These are phyloP conservation scores for Closterium sp. DNA, from an alignment of 139 green algal genomes.

Conservation along the genomic window DNA sequence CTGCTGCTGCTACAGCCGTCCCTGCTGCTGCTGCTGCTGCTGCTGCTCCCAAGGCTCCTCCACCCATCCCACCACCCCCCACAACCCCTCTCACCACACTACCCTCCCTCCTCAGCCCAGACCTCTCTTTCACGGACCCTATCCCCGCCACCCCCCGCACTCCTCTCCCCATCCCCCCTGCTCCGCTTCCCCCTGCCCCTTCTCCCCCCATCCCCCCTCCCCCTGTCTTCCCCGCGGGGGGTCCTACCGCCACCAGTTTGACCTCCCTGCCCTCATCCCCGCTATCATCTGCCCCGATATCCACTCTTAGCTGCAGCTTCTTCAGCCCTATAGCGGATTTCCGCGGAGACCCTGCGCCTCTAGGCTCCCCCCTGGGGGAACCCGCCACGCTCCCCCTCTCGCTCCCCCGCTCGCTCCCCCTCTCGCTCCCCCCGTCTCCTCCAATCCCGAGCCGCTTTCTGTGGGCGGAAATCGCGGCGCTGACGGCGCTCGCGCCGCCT, in stretches of 20 bases:
- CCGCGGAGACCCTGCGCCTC: neutral
- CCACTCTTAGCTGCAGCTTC: neutral
- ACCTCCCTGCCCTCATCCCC: neutral
- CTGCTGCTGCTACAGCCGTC: neutral
- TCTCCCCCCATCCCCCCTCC: neutral
- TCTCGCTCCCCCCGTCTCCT: neutral
- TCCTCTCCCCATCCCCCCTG: neutral
- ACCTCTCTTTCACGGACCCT: neutral
- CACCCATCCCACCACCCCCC: no score
- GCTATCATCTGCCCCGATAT: neutral
- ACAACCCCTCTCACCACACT: neutral
- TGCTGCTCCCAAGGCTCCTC: neutral
- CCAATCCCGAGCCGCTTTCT: neutral
- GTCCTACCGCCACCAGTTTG: neutral
- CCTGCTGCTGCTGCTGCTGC: neutral
- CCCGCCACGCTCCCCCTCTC: neutral
- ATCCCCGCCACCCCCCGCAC: neutral
- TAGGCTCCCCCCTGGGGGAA: neutral
- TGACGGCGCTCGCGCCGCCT: neutral
- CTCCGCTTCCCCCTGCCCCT: neutral
- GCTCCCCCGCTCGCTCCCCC: neutral
- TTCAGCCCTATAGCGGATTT: neutral
- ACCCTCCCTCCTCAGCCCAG: neutral
- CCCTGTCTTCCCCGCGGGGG: neutral
- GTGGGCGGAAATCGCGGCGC: neutral